phyloP scores from a whole-genome alignment of 306 rosid genomes.

The Prunus davidiana region DNA sequence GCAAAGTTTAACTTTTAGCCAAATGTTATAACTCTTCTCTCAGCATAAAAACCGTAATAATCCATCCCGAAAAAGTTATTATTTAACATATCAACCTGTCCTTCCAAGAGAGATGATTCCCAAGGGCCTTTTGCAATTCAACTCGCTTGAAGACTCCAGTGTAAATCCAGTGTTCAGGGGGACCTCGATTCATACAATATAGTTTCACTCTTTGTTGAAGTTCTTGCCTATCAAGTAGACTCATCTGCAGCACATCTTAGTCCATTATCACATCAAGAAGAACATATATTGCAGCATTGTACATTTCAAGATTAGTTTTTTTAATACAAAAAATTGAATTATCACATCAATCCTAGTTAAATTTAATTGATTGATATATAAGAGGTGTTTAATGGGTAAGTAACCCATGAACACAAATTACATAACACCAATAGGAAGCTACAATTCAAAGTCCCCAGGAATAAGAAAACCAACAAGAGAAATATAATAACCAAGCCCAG shows the following conservation, averaged over 20 bases:
- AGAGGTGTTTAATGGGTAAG: neutral
- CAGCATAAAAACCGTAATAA: constrained; percentile 5
- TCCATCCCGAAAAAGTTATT: neutral
- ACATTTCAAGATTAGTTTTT: neutral
- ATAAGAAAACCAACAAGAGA: neutral
- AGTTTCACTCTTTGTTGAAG: constrained; percentile 78
- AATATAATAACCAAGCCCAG: neutral
- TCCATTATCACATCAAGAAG: constrained; percentile 18
- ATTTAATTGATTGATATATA: neutral
- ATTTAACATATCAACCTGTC: constrained; percentile 59
- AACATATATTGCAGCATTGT: neutral
- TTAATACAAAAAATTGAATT: neutral
- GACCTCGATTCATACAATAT: constrained; percentile 55
- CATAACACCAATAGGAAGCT: neutral
- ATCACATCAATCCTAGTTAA: neutral
- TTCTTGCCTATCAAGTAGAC: constrained; percentile 92
- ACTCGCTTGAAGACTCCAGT: constrained; percentile 61
- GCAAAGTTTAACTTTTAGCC: neutral
- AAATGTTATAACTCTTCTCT: constrained; percentile 5
- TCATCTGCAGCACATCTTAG: constrained; percentile 52
- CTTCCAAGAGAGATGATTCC: constrained; percentile 95
- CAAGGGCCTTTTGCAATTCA: constrained; percentile 91
- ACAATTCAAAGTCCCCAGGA: neutral
- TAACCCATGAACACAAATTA: neutral
- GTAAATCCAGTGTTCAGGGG: constrained; percentile 85